Base-by-base conservation (phyloP, 345 rosid genomes). In the Ailanthus altissimus region DNA sequence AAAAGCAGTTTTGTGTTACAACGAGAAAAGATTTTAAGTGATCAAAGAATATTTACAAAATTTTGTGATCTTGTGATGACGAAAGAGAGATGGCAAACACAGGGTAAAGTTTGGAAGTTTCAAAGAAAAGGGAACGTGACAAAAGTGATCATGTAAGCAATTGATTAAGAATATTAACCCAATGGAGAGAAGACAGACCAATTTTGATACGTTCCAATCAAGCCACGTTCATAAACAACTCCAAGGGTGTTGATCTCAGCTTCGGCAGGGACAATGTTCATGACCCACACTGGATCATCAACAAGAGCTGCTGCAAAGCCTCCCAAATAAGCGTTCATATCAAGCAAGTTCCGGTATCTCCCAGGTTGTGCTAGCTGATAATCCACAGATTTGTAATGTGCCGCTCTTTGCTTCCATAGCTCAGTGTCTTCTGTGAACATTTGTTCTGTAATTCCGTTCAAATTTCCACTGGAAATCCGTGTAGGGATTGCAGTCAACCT, bases 151-250 rank as follows among this genome's bases (percentile, higher is more conserved):
- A 28, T 21, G 49, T 10, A 36, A 36, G 54, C 51, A 73, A 40
- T 60, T 60, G 5, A 43, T 18, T 38, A 49, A 51, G 10, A 53
- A 70, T 50, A 53, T 50, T 9, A 20, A 32, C 1, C 3, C 12
- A 50, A 32, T 15, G 20, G 49, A 38, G 13, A 5, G 61, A 61
- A 56, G 64, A 2, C 80, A 9, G 86, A 95, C 99, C 99, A 96
- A 63, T 87, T 91, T 68, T 96, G 99, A 78, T 96, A 96, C 0
- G 98, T 92, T 78, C 99, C 99, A 2, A 92, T 90, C 71, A 96
- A 71, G 20, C 99, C 99, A 9, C 99, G 92, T 77, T 96, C 97
- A 46, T 85, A 96, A 8, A 93, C 82, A 63, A 80, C 97, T 11
- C 99, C 99, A 8, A 96, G 90, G 4, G 97, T 93, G 75, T 92